phyloP scores from a whole-genome alignment of 164 flowering plant genomes.

The Chimonanthus salicifolius region DNA sequence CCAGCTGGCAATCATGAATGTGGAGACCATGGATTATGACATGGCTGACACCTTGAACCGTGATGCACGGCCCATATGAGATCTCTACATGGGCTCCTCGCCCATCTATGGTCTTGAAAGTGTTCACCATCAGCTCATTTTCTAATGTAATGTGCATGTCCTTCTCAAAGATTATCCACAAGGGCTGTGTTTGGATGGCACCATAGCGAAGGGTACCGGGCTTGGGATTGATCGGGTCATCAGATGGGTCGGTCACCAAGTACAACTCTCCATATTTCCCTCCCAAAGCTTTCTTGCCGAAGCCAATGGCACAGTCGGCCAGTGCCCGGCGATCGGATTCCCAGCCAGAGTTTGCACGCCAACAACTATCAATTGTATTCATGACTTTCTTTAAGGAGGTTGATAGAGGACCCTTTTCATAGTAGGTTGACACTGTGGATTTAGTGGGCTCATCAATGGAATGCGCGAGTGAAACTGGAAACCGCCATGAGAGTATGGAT shows the following conservation, averaged over 20 bases:
- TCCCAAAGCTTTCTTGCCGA: neutral
- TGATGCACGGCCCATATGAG: slow-evolving; percentile 68
- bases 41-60: slow-evolving; percentile 59
- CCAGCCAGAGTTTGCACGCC: neutral
- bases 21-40: slow-evolving; percentile 66
- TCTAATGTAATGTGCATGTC: slow-evolving; percentile 68
- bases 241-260: neutral
- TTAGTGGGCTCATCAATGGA: neutral
- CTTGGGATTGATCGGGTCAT: neutral
- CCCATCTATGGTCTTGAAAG: slow-evolving; percentile 41
- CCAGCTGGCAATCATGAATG: slow-evolving; percentile 59
- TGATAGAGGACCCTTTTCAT: neutral
- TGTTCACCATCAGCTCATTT: slow-evolving; percentile 75
- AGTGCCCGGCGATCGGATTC: neutral
- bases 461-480: neutral
- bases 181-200: slow-evolving; percentile 63
- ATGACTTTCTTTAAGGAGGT: neutral
- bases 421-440: neutral
- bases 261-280: neutral
- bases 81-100: slow-evolving; percentile 14
- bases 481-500: neutral
- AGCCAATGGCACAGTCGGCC: neutral
- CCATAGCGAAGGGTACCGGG: slow-evolving; percentile 78
- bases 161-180: slow-evolving; percentile 74
- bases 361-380: neutral